Percentiles rank a stretch among this genome's conserved stretches.
phyloP scores from a whole-genome alignment of 163 green algal genomes.

The Scenedesmus sp. region DNA sequence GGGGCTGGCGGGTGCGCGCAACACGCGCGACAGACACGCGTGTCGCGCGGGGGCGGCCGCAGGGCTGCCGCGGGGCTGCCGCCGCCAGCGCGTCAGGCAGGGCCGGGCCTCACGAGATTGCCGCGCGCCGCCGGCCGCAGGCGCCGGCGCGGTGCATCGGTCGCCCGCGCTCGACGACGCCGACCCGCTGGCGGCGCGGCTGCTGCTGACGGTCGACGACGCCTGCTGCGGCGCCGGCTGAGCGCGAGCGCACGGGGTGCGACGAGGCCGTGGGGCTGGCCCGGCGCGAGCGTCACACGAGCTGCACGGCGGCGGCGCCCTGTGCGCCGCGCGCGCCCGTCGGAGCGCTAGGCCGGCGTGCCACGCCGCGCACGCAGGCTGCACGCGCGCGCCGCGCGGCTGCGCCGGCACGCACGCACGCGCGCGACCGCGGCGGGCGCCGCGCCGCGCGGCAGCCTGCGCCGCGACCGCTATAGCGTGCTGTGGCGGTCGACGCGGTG shows the following conservation, averaged over 20 bases:
- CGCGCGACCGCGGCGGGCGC: not conserved
- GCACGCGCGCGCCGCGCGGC: not conserved
- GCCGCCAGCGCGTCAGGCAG: not conserved
- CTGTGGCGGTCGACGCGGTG: too few relatives aligned
- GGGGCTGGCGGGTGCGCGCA: conserved; percentile 12
- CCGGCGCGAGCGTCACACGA: too few relatives aligned
- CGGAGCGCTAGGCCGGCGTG: not conserved
- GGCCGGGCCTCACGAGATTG: not conserved
- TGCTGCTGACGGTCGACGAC: conserved; percentile 44
- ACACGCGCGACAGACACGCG: not conserved
- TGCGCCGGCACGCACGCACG: not conserved
- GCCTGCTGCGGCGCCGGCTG: conserved; percentile 17
- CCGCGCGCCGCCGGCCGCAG: not conserved
- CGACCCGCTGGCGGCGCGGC: not conserved
- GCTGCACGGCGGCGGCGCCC: too few relatives aligned
- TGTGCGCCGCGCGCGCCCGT: too few relatives aligned
- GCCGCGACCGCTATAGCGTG: not conserved
- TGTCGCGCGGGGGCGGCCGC: not conserved
- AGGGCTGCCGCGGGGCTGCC: not conserved
- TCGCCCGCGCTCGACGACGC: conserved; percentile 3
- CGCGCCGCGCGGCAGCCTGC: not conserved
- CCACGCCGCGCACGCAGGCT: not conserved
- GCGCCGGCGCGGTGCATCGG: conserved; percentile 36
- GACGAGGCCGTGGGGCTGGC: too few relatives aligned
- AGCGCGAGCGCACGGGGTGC: too few relatives aligned